Evolutionary conservation across 2,329 filamentous ascomycete species (phyloP).

Genomic region (Alternaria alternata): DNA sequence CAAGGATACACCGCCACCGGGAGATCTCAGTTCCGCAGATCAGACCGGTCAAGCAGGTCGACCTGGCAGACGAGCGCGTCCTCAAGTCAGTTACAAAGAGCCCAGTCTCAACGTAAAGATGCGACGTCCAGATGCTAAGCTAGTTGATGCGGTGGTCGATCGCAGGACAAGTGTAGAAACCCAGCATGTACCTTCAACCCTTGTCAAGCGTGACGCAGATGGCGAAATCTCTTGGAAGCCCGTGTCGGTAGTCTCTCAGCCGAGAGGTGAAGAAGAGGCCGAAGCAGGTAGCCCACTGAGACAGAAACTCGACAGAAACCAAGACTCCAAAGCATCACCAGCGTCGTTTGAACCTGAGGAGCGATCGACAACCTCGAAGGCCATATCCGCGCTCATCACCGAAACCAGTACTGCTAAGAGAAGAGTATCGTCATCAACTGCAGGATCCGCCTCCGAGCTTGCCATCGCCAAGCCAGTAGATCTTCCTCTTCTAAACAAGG

Average conservation of each 20-base stretch:
- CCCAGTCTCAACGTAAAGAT: constrained; percentile 59
- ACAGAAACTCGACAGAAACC: constrained; percentile 43
- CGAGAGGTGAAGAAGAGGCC: constrained; percentile 34
- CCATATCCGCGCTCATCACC: constrained; percentile 46
- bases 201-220: constrained; percentile 40
- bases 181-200: constrained; percentile 28
- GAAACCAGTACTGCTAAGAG: constrained; percentile 40
- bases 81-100: constrained; percentile 60
- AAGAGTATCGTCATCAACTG: constrained; percentile 17
- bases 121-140: constrained; percentile 57
- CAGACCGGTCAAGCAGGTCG: constrained; percentile 45
- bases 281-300: constrained; percentile 48
- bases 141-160: constrained; percentile 55
- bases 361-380: constrained; percentile 41
- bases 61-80: constrained; percentile 56
- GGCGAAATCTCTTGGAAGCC: constrained; percentile 41
- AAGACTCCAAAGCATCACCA: constrained; percentile 28
- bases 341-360: constrained; percentile 24
- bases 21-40: constrained; percentile 49
- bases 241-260: constrained; percentile 26
- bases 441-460: constrained; percentile 12
- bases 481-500: constrained; percentile 7
- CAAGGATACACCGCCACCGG: constrained; percentile 56
- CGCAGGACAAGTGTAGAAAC: constrained; percentile 39
- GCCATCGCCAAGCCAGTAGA: constrained; percentile 8